phyloP scores from a whole-genome alignment of 257 asterid genomes.

The Solanum bulbocastanum region DNA sequence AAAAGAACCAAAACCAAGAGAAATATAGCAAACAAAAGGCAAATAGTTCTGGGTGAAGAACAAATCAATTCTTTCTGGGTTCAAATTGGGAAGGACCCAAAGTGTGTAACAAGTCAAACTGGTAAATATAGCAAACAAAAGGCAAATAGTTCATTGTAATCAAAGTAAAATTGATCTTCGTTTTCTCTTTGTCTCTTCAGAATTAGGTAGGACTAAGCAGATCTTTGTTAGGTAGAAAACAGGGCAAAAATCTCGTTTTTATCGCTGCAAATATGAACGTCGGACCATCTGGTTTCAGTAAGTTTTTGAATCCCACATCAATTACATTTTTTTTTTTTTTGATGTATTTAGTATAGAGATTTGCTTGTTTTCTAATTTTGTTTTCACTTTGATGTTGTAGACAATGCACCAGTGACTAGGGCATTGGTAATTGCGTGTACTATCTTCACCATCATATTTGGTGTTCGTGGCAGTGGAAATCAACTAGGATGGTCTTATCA shows the following conservation, averaged over 20 bases:
- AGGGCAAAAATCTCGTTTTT: conserved; percentile 22
- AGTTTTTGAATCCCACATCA: conserved; percentile 9
- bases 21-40: no score
- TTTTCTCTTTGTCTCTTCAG: neutral
- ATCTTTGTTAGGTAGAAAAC: neutral
- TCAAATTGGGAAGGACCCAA: neutral
- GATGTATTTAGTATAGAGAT: neutral
- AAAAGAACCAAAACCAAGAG: no score
- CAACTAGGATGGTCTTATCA: conserved; percentile 69
- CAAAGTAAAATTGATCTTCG: neutral
- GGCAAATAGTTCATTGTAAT: neutral
- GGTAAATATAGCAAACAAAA: neutral
- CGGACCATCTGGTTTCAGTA: conserved; percentile 98
- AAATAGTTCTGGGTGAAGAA: neutral
- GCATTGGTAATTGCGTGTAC: conserved; percentile 59
- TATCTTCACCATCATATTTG: conserved; percentile 76
- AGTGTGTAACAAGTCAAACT: neutral
- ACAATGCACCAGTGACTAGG: conserved; percentile 84
- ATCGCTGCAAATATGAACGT: conserved; percentile 79
- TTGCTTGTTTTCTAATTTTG: neutral
- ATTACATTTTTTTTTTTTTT: neutral
- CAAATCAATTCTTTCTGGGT: neutral
- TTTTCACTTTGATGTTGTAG: conserved; percentile 16
- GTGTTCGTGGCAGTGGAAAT: conserved; percentile 73
- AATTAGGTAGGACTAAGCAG: neutral